Evolutionary conservation across 2,329 filamentous ascomycete genomes (phyloP).

Genomic region (Exserohilum rostratum): DNA sequence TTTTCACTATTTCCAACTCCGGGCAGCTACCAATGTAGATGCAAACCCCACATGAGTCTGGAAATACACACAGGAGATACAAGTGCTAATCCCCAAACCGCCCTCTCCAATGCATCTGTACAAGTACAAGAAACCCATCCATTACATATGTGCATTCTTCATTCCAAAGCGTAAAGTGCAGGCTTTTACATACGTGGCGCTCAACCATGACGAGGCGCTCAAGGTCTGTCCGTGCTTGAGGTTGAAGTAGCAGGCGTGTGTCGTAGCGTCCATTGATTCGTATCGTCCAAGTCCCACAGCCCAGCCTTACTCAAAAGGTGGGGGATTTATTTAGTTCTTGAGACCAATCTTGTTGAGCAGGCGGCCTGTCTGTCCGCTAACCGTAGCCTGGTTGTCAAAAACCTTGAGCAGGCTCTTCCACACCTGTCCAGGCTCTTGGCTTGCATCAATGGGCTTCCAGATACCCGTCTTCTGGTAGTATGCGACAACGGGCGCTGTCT

Average conservation of each 20-base stretch:
- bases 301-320: background rate
- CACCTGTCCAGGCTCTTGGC: slow-evolving; percentile 92
- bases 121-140: slow-evolving; percentile 34
- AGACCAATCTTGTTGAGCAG: slow-evolving; percentile 63
- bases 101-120: slow-evolving; percentile 26
- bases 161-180: slow-evolving; percentile 18
- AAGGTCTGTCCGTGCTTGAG: background rate
- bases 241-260: slow-evolving; percentile 2
- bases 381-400: slow-evolving; percentile 66
- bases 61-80: background rate
- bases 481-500: slow-evolving; percentile 88
- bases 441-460: slow-evolving; percentile 94
- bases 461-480: slow-evolving; percentile 99
- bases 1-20: slow-evolving; percentile 5
- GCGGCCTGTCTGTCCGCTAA: slow-evolving; percentile 48
- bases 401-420: slow-evolving; percentile 92
- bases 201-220: slow-evolving; percentile 1
- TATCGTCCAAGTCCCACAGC: slow-evolving; percentile 1
- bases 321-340: slow-evolving; percentile 51
- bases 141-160: slow-evolving; percentile 25
- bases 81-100: background rate
- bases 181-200: slow-evolving; percentile 7
- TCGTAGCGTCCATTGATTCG: slow-evolving; percentile 7
- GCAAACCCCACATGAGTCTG: background rate
- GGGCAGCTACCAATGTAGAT: background rate